Conservation (phyloP, 148 eudicot genomes). For the Spergularia marina region DNA sequence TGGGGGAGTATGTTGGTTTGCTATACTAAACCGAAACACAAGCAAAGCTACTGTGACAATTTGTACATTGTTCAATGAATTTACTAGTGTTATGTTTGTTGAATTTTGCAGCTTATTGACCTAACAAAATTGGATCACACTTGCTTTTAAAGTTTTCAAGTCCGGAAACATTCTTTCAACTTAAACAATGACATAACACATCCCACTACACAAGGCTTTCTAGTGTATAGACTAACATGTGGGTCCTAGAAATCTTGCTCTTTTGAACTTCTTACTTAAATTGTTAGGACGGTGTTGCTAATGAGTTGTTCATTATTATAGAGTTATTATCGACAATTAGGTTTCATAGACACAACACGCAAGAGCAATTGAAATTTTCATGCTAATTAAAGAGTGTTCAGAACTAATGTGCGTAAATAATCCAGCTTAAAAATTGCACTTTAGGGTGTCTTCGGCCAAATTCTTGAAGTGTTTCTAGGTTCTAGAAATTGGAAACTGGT, state of each 20-base stretch:
- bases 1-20: background rate
- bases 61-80: constrained; percentile 17
- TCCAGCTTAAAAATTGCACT: too few species aligned
- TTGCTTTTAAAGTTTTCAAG: background rate
- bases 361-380: too few species aligned
- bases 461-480: too few species aligned
- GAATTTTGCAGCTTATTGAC: constrained; percentile 4
- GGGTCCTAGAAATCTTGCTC: constrained; percentile 19
- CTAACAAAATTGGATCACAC: constrained; percentile 21
- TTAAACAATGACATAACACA: constrained; percentile 4
- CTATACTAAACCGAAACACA: constrained; percentile 11
- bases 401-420: too few species aligned
- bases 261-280: background rate
- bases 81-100: constrained; percentile 4
- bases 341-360: too few species aligned
- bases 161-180: background rate
- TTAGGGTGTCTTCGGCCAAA: too few species aligned
- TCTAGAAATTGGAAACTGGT: too few species aligned
- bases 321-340: too few species aligned
- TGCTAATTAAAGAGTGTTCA: too few species aligned
- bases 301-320: too few species aligned
- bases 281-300: background rate
- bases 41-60: background rate
- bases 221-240: background rate
- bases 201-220: constrained; percentile 6